A percentile compares a stretch with the other conserved stretches of the same genome.
These are phyloP conservation scores for Phyllostachys edulis DNA, from an alignment of 176 grass and related monocot genomes.

Conservation along the genomic window DNA sequence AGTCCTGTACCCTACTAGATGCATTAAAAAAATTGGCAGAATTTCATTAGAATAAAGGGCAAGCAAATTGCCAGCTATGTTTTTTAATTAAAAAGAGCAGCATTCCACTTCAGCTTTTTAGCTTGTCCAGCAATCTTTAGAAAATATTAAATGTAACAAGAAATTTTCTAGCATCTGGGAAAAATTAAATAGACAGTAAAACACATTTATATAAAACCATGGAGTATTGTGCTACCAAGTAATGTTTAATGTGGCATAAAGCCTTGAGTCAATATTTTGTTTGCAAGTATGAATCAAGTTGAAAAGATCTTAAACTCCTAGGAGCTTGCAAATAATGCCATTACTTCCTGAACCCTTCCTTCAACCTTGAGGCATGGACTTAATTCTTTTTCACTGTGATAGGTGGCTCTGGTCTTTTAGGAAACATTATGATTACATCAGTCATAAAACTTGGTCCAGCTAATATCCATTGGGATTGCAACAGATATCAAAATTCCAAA, in stretches of 20 bases:
- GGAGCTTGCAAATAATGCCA: neutral
- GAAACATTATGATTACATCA: neutral
- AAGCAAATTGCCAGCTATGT: neutral
- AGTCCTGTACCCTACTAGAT: constrained; percentile 71
- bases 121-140: neutral
- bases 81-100: neutral
- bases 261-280: neutral
- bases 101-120: neutral
- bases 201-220: neutral
- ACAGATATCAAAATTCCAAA: neutral
- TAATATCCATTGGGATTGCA: neutral
- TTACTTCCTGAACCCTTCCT: neutral
- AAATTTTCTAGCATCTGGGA: neutral
- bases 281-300: constrained; percentile 3
- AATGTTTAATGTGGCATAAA: neutral
- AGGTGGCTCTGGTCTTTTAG: neutral
- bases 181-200: neutral
- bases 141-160: neutral
- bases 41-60: neutral
- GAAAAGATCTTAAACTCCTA: neutral
- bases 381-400: neutral
- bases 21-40: neutral
- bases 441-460: neutral
- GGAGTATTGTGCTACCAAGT: neutral
- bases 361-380: neutral